phyloP scores from a whole-genome alignment of 2,329 filamentous ascomycete species.

The Ophiosphaerella korrae region DNA sequence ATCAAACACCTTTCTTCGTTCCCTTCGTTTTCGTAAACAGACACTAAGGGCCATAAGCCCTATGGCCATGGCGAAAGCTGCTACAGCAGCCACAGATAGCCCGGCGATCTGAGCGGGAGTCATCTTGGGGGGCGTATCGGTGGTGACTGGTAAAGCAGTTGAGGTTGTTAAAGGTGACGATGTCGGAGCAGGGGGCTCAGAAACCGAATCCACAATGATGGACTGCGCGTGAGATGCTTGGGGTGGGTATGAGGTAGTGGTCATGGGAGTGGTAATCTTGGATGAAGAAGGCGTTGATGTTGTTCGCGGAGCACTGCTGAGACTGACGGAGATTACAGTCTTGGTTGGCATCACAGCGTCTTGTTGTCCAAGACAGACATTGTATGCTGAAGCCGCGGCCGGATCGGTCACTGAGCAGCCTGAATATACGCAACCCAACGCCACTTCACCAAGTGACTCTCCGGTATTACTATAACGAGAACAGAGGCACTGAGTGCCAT shows the following conservation, averaged over 20 bases:
- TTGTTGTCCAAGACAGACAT: conserved; percentile 43
- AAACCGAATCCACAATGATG: conserved; percentile 33
- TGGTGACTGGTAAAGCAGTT: conserved; percentile 13
- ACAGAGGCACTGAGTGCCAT: conserved; percentile 44
- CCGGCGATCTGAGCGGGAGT: conserved; percentile 47
- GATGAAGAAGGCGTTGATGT: conserved; percentile 13
- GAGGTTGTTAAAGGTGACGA: conserved; percentile 21
- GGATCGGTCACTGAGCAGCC: conserved; percentile 34
- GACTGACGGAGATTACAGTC: conserved; percentile 39
- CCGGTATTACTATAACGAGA: conserved; percentile 45
- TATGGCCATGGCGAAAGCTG: conserved; percentile 45
- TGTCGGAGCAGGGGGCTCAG: conserved; percentile 28
- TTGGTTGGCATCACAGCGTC: conserved; percentile 45
- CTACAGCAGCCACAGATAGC: conserved; percentile 43
- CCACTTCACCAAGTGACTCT: conserved; percentile 46
- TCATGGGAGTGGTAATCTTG: conserved; percentile 13
- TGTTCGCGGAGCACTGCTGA: conserved; percentile 27
- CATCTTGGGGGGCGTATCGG: conserved; percentile 31
- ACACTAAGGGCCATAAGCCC: conserved; percentile 46
- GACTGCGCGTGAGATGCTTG: conserved; percentile 23
- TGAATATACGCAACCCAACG: conserved; percentile 45
- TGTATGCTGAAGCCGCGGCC: conserved; percentile 37
- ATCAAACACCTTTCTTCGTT: conserved; percentile 27
- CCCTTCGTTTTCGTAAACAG: conserved; percentile 41
- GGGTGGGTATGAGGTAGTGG: conserved; percentile 15